A percentile compares a stretch with the other conserved stretches of the same genome.
phyloP scores from a whole-genome alignment of 257 asterid genomes.

The Nicotiana obtusifolia region DNA sequence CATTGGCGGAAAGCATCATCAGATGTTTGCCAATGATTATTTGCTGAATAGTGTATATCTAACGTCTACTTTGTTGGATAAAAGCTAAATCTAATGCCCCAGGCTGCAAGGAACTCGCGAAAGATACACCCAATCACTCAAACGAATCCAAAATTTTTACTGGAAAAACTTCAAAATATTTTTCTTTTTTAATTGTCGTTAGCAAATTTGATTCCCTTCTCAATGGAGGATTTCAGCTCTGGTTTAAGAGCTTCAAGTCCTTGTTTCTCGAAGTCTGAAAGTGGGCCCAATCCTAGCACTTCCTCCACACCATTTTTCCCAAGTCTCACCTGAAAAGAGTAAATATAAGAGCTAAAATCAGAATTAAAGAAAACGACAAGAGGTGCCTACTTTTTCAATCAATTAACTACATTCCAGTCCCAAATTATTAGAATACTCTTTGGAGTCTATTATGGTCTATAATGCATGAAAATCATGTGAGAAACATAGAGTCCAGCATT shows the following conservation, averaged over 20 bases:
- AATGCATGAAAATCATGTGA: neutral
- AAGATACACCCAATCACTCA: neutral
- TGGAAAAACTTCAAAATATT: neutral
- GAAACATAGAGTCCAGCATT: neutral
- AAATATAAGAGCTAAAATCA: neutral
- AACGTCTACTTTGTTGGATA: neutral
- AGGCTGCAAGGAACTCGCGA: neutral
- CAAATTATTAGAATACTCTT: neutral
- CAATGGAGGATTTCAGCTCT: conserved; percentile 63
- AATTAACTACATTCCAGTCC: neutral
- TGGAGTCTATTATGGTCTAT: too few relatives aligned
- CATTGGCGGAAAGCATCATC: neutral
- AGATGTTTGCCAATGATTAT: conserved; percentile 11
- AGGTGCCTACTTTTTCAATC: neutral
- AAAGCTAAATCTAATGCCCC: conserved; percentile 7
- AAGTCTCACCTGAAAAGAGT: conserved; percentile 54
- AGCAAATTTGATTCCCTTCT: conserved; percentile 65
- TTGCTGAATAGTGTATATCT: conserved; percentile 1
- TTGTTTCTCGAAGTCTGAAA: conserved; percentile 61
- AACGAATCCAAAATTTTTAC: conserved; percentile 18
- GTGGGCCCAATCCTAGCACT: conserved; percentile 58
- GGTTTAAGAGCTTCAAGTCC: conserved; percentile 71
- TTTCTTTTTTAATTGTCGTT: conserved; percentile 22
- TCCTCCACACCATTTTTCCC: conserved; percentile 89
- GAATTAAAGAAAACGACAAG: neutral